These are phyloP conservation scores for Amauroascus niger DNA, from an alignment of 2,329 filamentous ascomycete genomes.

Conservation along the genomic window DNA sequence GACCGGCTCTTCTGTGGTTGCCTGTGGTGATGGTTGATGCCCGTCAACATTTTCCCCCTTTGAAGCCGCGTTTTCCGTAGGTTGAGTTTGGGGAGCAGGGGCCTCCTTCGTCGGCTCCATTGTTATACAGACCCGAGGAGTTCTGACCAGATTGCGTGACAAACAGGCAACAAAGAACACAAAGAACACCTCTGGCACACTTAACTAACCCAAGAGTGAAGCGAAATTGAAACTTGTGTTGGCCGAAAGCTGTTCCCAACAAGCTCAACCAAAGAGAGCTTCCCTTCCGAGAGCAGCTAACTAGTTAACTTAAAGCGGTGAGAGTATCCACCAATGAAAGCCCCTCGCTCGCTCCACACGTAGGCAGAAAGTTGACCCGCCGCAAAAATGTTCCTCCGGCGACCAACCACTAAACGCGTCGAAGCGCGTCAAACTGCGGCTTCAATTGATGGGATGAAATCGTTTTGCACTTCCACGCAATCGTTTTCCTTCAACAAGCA, in stretches of 20 bases:
- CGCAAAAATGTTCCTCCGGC: conserved; percentile 1
- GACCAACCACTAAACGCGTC: conserved; percentile 6
- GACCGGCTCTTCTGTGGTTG: not conserved
- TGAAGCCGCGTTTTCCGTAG: not conserved
- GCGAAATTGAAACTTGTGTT: not conserved
- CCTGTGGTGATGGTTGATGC: not conserved
- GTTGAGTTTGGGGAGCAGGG: conserved; percentile 1
- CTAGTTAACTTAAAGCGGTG: not conserved
- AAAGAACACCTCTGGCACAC: too few species aligned
- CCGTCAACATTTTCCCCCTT: not conserved
- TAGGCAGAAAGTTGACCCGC: not conserved
- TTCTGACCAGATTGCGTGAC: not conserved
- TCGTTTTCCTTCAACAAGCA: not conserved
- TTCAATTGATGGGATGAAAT: not conserved
- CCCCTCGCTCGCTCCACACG: not conserved
- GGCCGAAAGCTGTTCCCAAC: not conserved
- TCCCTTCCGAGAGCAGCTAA: not conserved
- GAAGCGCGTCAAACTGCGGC: not conserved
- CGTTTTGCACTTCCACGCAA: not conserved
- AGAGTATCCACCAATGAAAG: not conserved
- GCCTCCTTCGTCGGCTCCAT: conserved; percentile 1
- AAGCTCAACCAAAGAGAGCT: not conserved
- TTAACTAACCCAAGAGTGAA: too few species aligned
- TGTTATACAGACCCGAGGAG: not conserved
- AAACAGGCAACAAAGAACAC: not conserved